These are phyloP conservation scores for Quambalaria eucalypti DNA, from an alignment of 1,284 basidiomycete species.

Conservation along the genomic window DNA sequence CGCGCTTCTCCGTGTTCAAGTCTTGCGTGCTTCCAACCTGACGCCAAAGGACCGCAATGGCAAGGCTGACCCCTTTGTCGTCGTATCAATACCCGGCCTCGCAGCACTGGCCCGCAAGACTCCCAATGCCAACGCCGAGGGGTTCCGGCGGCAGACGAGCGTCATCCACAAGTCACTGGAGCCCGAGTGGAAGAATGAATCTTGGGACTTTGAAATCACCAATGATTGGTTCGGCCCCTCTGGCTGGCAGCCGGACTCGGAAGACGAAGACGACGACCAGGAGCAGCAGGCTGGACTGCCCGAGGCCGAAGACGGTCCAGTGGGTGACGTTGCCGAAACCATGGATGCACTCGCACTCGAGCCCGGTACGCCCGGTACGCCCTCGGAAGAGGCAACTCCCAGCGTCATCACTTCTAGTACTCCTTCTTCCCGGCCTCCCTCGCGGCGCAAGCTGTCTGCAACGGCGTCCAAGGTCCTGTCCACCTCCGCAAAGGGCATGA, in stretches of 20 bases:
- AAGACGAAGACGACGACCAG: background rate
- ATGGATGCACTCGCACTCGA: background rate
- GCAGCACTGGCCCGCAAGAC: conserved; percentile 12
- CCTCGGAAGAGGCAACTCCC: background rate
- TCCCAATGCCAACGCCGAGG: conserved; percentile 16
- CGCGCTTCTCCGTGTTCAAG: conserved; percentile 30
- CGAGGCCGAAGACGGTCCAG: background rate
- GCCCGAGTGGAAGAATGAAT: conserved; percentile 57
- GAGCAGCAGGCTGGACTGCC: background rate
- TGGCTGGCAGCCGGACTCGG: conserved; percentile 50
- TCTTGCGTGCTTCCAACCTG: conserved; percentile 49
- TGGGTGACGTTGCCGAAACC: background rate
- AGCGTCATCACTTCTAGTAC: background rate
- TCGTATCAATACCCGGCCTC: conserved; percentile 26
- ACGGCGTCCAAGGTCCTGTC: conserved; percentile 25
- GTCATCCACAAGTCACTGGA: conserved; percentile 71
- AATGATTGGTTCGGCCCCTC: conserved; percentile 49
- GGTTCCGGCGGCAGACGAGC: conserved; percentile 64
- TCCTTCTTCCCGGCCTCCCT: background rate
- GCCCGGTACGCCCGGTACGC: background rate
- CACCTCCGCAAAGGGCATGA: background rate
- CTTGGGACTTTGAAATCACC: conserved; percentile 21
- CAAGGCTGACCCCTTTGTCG: conserved; percentile 41
- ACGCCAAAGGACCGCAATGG: conserved; percentile 52
- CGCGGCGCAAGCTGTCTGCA: conserved; percentile 11